Evolutionary conservation across 495 filamentous ascomycete genomes (phyloP), one percentile per base, ranked within the genome.

Genomic region (Cetradonia linearis): DNA sequence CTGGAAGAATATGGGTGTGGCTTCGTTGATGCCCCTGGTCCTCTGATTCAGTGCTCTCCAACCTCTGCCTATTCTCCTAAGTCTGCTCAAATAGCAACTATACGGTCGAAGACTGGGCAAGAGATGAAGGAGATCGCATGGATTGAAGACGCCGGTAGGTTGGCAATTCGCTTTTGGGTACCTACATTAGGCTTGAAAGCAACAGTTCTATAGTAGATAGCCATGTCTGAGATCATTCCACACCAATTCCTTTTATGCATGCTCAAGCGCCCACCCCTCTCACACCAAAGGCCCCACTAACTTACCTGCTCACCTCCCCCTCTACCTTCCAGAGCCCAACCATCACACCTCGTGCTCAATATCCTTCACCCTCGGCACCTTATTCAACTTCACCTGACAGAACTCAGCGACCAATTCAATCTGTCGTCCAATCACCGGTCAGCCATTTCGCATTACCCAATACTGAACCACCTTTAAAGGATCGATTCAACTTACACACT

Each of bases 281-380:
- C n/a, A 25, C 25, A 25, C 4, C 7, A 46, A 25, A 0, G 4
- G n/a, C 20, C 42, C 25, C 3, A 46, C 2, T 7, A 11, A 33
- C n/a, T 2, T 0, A 30, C 20, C 18, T 25, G 1, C 20, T 14
- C 8, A 33, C n/a, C 16, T 1, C 30, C 18, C 5, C 20, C 11
- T 16, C 14, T 4, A 13, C 10, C 36, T 18, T 3, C 6, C 10
- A 27, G 0, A 47, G 25, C 16, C 13, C 33, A 18, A 14, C 2
- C 71, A 75, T 58, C 73, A 79, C 54, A 77, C 72, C 65, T 77
- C 74, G 57, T 66, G 65, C 38, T 77, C 74, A 14, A 77, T 74
- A 57, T 68, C 64, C 71, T 74, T 78, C 74, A 72, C 77, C 69
- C 71, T 75, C 61, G 67, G 77, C 71, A 74, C 75, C 70, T 70